These are phyloP conservation scores for Zostera marina DNA, from an alignment of 116 monocot genomes.

Conservation along the genomic window DNA sequence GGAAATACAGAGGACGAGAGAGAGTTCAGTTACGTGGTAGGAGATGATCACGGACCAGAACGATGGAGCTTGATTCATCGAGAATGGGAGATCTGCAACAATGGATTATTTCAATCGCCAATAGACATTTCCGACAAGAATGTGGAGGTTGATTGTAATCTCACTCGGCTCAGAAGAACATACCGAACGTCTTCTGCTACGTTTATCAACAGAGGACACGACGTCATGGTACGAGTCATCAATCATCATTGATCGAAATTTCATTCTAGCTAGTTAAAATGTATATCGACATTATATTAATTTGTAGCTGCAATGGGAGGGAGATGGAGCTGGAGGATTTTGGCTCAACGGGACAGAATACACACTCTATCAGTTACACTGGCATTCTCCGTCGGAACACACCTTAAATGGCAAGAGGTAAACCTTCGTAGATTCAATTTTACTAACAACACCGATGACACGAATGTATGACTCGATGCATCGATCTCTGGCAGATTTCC, in stretches of 20 bases:
- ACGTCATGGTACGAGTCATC: constrained; percentile 57
- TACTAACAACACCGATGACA: too few relatives aligned
- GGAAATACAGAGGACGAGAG: constrained; percentile 13
- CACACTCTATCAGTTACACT: constrained; percentile 29
- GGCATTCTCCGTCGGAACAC: constrained; percentile 60
- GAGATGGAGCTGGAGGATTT: constrained; percentile 24
- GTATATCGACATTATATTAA: too few relatives aligned
- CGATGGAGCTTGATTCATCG: constrained; percentile 10
- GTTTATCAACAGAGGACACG: constrained; percentile 45
- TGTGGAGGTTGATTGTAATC: constrained; percentile 9
- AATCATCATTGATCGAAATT: too few relatives aligned
- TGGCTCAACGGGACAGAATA: constrained; percentile 24
- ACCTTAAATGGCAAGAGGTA: constrained; percentile 29
- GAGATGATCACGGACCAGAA: constrained; percentile 8
- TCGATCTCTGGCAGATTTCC: too few relatives aligned
- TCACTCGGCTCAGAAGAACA: constrained; percentile 11
- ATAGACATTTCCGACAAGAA: constrained; percentile 26
- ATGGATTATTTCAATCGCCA: constrained; percentile 9
- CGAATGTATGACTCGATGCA: too few relatives aligned
- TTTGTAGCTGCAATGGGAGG: constrained; percentile 17
- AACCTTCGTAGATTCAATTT: background rate
- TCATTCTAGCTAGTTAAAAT: too few relatives aligned
- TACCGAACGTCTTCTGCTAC: constrained; percentile 28
- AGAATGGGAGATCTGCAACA: constrained; percentile 8
- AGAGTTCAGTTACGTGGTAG: constrained; percentile 8